Percentiles rank a stretch among this genome's conserved stretches.
These are phyloP conservation scores for Rhynchospora breviuscula DNA, from an alignment of 176 grass and related monocot species.

Conservation along the genomic window DNA sequence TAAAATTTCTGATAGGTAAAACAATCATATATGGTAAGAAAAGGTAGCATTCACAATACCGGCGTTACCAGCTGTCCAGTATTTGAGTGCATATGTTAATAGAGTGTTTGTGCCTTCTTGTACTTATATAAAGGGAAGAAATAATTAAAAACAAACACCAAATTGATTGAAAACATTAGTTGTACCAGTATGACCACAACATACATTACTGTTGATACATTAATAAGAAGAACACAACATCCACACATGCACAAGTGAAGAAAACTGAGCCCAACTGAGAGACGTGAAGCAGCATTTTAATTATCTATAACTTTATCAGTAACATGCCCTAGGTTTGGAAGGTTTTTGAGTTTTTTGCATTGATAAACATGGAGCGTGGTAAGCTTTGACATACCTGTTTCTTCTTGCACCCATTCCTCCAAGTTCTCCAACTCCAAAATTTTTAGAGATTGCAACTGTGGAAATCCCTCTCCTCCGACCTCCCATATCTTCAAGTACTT, in stretches of 20 bases:
- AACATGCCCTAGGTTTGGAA: not conserved
- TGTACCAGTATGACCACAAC: not conserved
- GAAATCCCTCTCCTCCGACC: not conserved
- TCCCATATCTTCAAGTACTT: not conserved
- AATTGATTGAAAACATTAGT: not conserved
- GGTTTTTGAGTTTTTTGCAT: too few species aligned
- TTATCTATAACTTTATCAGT: not conserved
- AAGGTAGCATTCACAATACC: too few species aligned
- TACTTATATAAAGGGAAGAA: not conserved
- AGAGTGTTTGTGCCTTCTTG: too few species aligned
- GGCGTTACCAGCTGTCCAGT: too few species aligned
- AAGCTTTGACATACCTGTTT: too few species aligned
- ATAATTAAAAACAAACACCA: not conserved
- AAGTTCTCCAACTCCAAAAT: not conserved
- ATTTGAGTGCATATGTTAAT: too few species aligned
- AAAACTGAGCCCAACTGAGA: too few species aligned
- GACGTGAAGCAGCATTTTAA: not conserved
- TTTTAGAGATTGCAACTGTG: not conserved
- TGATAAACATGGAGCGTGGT: too few species aligned
- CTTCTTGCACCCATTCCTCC: not conserved
- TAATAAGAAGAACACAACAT: not conserved
- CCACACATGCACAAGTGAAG: not conserved
- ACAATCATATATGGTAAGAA: too few species aligned
- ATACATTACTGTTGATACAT: not conserved
- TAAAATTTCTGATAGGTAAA: too few species aligned